phyloP scores from a whole-genome alignment of 2,329 filamentous ascomycete species.

The Aspergillus piperis region DNA sequence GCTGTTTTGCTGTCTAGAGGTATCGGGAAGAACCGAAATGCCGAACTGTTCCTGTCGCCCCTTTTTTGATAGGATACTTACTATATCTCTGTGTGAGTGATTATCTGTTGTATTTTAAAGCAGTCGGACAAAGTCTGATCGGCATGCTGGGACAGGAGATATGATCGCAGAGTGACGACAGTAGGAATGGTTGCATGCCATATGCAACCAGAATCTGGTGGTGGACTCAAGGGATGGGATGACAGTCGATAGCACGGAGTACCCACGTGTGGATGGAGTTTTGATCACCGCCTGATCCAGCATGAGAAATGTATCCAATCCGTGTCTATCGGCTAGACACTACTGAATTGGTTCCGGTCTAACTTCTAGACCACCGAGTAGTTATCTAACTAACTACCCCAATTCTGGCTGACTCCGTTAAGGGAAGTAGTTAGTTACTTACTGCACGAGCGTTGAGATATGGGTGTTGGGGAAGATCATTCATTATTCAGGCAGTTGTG shows the following conservation, averaged over 20 bases:
- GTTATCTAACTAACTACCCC: not conserved
- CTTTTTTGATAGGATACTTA: not conserved
- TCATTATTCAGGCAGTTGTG: not conserved
- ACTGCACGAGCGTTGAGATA: slow-evolving; percentile 3
- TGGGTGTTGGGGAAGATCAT: slow-evolving; percentile 1
- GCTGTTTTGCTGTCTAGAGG: not conserved
- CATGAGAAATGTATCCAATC: not conserved
- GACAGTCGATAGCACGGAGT: not conserved
- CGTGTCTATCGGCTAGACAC: not conserved
- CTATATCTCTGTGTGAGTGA: not conserved
- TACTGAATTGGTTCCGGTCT: not conserved
- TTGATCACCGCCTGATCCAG: slow-evolving; percentile 11
- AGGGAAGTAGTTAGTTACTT: not conserved
- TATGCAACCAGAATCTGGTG: slow-evolving; percentile 4
- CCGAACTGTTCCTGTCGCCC: not conserved
- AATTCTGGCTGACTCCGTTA: not conserved
- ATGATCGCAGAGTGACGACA: not conserved
- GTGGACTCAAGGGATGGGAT: slow-evolving; percentile 4
- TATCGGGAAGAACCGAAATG: not conserved
- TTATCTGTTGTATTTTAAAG: not conserved
- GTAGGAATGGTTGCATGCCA: slow-evolving; percentile 4
- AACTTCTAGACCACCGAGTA: not conserved
- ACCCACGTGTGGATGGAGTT: slow-evolving; percentile 14
- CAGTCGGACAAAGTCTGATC: not conserved
- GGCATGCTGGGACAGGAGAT: slow-evolving; percentile 1